Evolutionary conservation across 306 rosid species (phyloP).

Genomic region (Castanea crenata): DNA sequence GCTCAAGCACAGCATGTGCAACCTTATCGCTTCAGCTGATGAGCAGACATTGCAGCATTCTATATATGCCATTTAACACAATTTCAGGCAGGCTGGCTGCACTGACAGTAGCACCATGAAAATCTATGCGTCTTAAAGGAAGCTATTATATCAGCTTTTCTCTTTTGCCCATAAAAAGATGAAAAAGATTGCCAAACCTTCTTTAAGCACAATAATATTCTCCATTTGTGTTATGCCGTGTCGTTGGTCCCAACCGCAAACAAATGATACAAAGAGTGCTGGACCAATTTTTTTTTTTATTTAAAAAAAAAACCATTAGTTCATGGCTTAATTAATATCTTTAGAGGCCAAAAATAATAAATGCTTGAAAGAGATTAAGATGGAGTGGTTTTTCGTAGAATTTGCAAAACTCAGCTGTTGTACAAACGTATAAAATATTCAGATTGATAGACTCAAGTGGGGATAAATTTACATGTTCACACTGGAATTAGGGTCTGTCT

Average conservation of each 20-base stretch:
- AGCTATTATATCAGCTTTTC: constrained; percentile 1
- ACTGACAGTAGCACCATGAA: constrained; percentile 10
- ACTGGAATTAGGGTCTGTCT: too few relatives aligned
- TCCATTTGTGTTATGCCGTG: not conserved
- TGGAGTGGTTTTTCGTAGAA: not conserved
- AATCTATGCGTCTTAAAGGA: not conserved
- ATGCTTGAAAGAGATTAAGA: not conserved
- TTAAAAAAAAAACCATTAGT: too few relatives aligned
- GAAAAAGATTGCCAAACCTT: not conserved
- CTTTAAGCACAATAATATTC: not conserved
- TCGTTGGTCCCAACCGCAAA: constrained; percentile 1
- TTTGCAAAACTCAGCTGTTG: not conserved
- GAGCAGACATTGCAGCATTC: constrained; percentile 20
- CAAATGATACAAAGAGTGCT: not conserved
- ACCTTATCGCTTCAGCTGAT: constrained; percentile 28
- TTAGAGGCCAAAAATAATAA: not conserved
- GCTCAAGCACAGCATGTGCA: constrained; percentile 41
- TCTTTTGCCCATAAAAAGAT: constrained; percentile 15
- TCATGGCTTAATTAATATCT: not conserved
- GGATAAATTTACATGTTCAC: too few relatives aligned
- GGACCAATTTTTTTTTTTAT: too few relatives aligned
- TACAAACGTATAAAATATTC: not conserved
- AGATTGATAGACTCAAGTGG: too few relatives aligned
- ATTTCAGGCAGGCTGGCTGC: not conserved
- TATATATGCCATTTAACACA: constrained; percentile 11